These are phyloP conservation scores for Arachis hypogaea DNA, from an alignment of 306 rosid species.

Conservation along the genomic window DNA sequence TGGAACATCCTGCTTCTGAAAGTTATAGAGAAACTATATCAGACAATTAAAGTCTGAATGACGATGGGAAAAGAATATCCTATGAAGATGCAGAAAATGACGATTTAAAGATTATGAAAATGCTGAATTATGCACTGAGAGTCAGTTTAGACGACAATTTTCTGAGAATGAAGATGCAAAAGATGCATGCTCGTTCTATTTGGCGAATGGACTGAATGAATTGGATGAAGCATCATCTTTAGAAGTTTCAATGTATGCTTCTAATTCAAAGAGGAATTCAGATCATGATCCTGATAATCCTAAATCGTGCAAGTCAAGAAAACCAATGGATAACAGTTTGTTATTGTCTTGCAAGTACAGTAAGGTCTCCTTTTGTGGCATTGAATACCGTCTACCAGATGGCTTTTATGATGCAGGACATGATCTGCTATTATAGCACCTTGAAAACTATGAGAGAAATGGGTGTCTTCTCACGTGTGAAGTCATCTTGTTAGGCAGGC, in stretches of 20 bases:
- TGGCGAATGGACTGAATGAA: constrained; percentile 42
- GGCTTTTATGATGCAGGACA: constrained; percentile 99
- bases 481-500: constrained; percentile 90
- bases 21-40: constrained; percentile 52
- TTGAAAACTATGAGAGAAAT: constrained; percentile 73
- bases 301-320: constrained; percentile 84
- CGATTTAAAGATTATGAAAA: constrained; percentile 43
- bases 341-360: constrained; percentile 71
- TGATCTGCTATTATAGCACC: constrained; percentile 80
- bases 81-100: constrained; percentile 49
- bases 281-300: constrained; percentile 76
- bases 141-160: constrained; percentile 52
- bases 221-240: constrained; percentile 53
- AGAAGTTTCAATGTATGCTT: constrained; percentile 46
- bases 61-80: constrained; percentile 44
- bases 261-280: constrained; percentile 74
- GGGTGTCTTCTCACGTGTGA: constrained; percentile 79
- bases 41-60: constrained; percentile 45
- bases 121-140: constrained; percentile 46
- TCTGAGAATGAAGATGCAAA: constrained; percentile 49
- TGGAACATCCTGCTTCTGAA: constrained; percentile 43
- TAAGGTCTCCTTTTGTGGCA: constrained; percentile 65
- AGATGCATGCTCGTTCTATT: constrained; percentile 40
- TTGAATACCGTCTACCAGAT: constrained; percentile 76
- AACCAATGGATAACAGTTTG: constrained; percentile 63